These are phyloP conservation scores for Limtongia smithiae DNA, from an alignment of 805 yeast genomes.

Conservation along the genomic window DNA sequence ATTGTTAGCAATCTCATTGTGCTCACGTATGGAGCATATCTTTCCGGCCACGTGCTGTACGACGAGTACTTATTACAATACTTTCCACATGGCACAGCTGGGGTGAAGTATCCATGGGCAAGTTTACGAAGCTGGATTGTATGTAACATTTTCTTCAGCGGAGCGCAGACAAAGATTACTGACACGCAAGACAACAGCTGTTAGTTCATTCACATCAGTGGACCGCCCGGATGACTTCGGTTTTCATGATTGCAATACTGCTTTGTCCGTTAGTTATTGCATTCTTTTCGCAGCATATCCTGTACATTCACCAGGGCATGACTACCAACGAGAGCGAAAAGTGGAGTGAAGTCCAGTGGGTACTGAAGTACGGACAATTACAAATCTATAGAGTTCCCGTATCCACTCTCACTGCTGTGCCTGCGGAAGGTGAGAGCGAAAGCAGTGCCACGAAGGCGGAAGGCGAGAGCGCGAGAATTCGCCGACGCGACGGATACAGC, in stretches of 20 bases:
- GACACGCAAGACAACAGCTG: background rate
- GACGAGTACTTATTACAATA: conserved; percentile 16
- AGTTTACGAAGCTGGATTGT: conserved; percentile 16
- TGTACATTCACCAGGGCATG: conserved; percentile 58
- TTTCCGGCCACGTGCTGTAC: conserved; percentile 29
- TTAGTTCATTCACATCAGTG: conserved; percentile 22
- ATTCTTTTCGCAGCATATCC: conserved; percentile 47
- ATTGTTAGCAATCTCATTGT: conserved; percentile 48
- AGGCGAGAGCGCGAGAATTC: background rate
- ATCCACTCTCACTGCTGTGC: conserved; percentile 12
- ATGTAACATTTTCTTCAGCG: too few species aligned
- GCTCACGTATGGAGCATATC: conserved; percentile 45
- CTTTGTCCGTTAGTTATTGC: conserved; percentile 46
- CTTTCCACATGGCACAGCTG: conserved; percentile 12
- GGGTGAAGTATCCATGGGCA: conserved; percentile 17
- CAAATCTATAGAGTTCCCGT: conserved; percentile 32
- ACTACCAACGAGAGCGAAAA: conserved; percentile 73
- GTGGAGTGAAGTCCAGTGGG: conserved; percentile 62
- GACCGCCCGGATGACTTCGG: conserved; percentile 34
- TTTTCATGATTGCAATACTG: conserved; percentile 45
- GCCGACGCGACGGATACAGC: background rate
- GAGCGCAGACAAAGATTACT: too few species aligned
- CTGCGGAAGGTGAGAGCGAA: conserved; percentile 28
- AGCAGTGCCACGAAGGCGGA: conserved; percentile 26
- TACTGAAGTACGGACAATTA: conserved; percentile 44